These are phyloP conservation scores for Talaromyces amestolkiae DNA, from an alignment of 2,329 filamentous ascomycete genomes.

Conservation along the genomic window DNA sequence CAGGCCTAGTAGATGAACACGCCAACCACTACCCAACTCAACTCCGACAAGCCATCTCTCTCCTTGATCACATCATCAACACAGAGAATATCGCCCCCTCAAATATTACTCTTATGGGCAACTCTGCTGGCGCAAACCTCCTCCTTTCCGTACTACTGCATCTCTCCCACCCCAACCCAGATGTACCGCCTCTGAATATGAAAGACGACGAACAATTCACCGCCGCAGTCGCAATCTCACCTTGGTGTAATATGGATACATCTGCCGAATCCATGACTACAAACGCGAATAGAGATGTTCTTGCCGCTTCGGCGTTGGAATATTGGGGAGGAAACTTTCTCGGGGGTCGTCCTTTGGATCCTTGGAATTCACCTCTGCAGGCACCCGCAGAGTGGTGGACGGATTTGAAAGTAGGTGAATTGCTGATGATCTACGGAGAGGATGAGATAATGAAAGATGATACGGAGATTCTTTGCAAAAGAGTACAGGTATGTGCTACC, in stretches of 20 bases:
- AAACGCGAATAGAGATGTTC: conserved; percentile 9
- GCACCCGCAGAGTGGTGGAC: conserved; percentile 15
- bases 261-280: conserved; percentile 9
- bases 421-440: conserved; percentile 13
- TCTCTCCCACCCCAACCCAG: conserved; percentile 11
- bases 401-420: conserved; percentile 14
- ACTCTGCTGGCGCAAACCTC: conserved; percentile 15
- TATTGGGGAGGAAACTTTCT: conserved; percentile 17
- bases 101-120: conserved; percentile 13
- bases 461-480: conserved; percentile 2
- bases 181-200: background rate
- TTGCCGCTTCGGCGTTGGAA: conserved; percentile 1
- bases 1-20: conserved; percentile 5
- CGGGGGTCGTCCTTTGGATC: background rate
- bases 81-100: conserved; percentile 4
- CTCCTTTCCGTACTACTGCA: conserved; percentile 12
- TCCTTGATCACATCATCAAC: conserved; percentile 14
- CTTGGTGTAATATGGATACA: conserved; percentile 14
- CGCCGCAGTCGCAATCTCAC: conserved; percentile 11
- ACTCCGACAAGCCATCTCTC: conserved; percentile 13
- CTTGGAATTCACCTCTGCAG: conserved; percentile 14
- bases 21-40: conserved; percentile 15
- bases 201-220: background rate
- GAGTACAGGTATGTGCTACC: background rate
- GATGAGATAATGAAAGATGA: conserved; percentile 17